These are phyloP conservation scores for Coemansia sp. DNA, from an alignment of 192 early-diverging fungal genomes.

Conservation along the genomic window DNA sequence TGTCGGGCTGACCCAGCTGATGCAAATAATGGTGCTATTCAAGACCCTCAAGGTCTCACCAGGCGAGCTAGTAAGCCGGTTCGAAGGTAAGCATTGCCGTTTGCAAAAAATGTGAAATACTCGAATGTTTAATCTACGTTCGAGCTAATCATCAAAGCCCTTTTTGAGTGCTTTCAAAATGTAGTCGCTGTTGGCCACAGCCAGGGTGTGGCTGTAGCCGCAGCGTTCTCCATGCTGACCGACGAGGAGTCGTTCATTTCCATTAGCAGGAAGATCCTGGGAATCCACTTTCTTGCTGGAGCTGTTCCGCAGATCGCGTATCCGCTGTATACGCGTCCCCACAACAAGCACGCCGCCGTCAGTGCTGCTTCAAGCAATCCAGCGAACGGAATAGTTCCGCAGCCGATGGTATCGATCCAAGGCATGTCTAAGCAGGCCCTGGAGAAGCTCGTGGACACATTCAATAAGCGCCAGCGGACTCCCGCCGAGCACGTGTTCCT, in stretches of 20 bases:
- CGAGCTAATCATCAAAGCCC: not conserved
- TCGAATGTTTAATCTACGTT: too few relatives aligned
- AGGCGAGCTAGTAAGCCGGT: constrained; percentile 27
- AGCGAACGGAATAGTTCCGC: not conserved
- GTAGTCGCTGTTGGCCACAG: constrained; percentile 74
- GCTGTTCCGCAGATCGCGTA: constrained; percentile 69
- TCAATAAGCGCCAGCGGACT: constrained; percentile 14
- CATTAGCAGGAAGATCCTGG: constrained; percentile 76
- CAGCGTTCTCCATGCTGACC: constrained; percentile 74
- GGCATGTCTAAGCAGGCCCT: constrained; percentile 11
- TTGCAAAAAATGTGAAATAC: too few relatives aligned
- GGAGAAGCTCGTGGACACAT: constrained; percentile 6
- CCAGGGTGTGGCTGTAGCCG: constrained; percentile 85
- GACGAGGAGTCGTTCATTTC: constrained; percentile 75
- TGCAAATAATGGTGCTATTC: constrained; percentile 72
- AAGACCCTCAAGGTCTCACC: constrained; percentile 61
- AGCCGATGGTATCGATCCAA: constrained; percentile 33
- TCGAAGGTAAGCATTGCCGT: constrained; percentile 28
- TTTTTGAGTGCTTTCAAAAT: not conserved
- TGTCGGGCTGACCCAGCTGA: constrained; percentile 85
- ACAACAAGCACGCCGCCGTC: not conserved
- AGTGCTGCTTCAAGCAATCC: not conserved
- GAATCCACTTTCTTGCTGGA: constrained; percentile 80
- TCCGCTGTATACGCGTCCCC: constrained; percentile 14
- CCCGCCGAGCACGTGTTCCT: constrained; percentile 14